Base-by-base conservation (phyloP, 2,329 filamentous ascomycete genomes). In the Trichophaea hybrida region DNA sequence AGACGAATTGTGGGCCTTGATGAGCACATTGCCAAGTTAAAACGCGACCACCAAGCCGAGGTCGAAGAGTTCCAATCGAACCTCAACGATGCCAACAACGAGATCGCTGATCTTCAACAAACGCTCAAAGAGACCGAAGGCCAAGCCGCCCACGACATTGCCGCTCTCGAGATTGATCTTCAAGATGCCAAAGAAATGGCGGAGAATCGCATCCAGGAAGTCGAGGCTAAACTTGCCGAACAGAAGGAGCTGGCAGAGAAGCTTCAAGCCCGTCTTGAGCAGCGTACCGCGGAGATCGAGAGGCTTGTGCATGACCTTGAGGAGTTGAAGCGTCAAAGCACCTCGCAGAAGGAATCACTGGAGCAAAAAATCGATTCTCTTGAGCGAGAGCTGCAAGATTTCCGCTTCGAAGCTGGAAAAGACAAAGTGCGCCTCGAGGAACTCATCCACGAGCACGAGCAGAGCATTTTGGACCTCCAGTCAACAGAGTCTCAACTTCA, bases 241-340 rank as follows among this genome's bases (percentile, higher is more conserved):
- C 56, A n/a, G 62, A 61, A 57, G 35, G 54, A 8, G 46, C 37
- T n/a, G 59, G 49, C 17, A 55, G 58, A 5, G 31, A 46, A 49
- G 49, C 51, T 6, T 49, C 59, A 32, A 34, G 57, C 38, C 37
- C 40, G n/a, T 46, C n/a, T 54, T 13, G 35, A 43, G 8, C 54
- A 61, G 46, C 59, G 58, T n/a, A 40, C 55, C 35, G 49, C 49
- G 5, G 46, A 32, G 7, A 59, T 62, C 12, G 57, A 46, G 15
- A 32, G 59, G 33, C 61, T 66, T 13, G 50, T 59, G 31, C 48
- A 51, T 6, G 59, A 64, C n/a, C 60, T 66, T 40, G 54, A 58
- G 52, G 33, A 63, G 52, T 33, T 56, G 52, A 53, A 15, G 55
- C 37, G 57, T 58, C 53, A 55, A 7, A 61, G 61, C 17, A 32